Base-by-base conservation (phyloP, 345 rosid species). In the Abelmoschus esculentus region DNA sequence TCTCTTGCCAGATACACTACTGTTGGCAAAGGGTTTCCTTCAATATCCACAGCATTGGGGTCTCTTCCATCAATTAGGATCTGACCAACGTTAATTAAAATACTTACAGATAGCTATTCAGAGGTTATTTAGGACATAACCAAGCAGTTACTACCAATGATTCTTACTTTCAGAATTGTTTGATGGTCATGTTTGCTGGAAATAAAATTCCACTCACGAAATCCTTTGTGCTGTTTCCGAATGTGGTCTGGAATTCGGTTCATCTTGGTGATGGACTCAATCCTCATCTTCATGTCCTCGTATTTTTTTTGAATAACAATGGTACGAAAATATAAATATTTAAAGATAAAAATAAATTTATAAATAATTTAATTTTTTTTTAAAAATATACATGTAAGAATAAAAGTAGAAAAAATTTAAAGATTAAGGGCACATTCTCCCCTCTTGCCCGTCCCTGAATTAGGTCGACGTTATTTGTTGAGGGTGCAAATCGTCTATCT, bases 1-100 rank as follows among this genome's bases (percentile, higher is more conserved):
- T 62, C 67, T 62, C 67, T 12, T 38, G 67, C 67, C 50, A 62
- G 34, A 38, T 62, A 62, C 15, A 62, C 67, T 17, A 62, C 50
- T 17, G 49, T 62, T 5, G 67, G 67, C 29, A 38, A 10, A 62
- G 67, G 8, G 14, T 38, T 38, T 18, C 67, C 50, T 18, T 38
- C 50, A 18, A 38, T 2, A n/a, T n/a, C n/a, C n/a, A n/a, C n/a
- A n/a, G n/a, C n/a, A n/a, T n/a, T n/a, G n/a, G n/a, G n/a, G n/a
- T 62, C 50, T 38, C 67, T 38, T 2, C 67, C 67, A 62, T 40
- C 67, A 4, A 62, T 40, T 38, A 62, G 15, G 4, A 62, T 62
- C 67, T 62, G 38, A 26, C 0, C 18, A 19, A 18, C 26, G 19
- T 18, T 62, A 11, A 62, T 17, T n/a, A 38, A 38, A 61, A 1